These are phyloP conservation scores for Boletus tomentosulus DNA, from an alignment of 768 basidiomycete species.

Conservation along the genomic window DNA sequence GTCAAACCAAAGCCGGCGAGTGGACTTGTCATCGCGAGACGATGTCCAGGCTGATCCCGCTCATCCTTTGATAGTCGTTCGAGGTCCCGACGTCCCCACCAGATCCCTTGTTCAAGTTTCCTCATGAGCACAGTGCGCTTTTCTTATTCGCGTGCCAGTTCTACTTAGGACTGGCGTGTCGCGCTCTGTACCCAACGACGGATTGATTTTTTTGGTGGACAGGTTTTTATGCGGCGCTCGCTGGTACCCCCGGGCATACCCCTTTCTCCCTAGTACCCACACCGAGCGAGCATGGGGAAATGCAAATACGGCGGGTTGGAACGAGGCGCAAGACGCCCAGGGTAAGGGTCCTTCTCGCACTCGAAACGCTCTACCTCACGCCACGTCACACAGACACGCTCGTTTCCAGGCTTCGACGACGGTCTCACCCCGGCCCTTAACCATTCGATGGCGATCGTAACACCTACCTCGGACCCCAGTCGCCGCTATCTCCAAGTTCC, in stretches of 20 bases:
- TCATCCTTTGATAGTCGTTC: conserved; percentile 16
- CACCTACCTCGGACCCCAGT: not conserved
- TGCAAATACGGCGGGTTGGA: not conserved
- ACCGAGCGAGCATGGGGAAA: not conserved
- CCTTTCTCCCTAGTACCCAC: conserved; percentile 7
- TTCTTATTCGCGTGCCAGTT: not conserved
- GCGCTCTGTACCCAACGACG: not conserved
- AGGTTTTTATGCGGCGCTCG: conserved; percentile 24
- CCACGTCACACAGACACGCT: not conserved
- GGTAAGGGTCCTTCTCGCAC: not conserved
- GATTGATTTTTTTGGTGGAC: not conserved
- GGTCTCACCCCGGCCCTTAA: not conserved
- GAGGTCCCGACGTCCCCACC: conserved; percentile 23
- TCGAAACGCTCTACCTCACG: not conserved
- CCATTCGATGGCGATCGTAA: not conserved
- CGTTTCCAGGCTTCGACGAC: not conserved
- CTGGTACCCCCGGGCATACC: conserved; percentile 13
- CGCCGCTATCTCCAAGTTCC: conserved; percentile 16
- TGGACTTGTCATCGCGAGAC: not conserved
- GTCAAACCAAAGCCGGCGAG: conserved; percentile 29
- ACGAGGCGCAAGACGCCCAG: not conserved
- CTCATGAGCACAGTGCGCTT: conserved; percentile 20
- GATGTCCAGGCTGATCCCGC: not conserved
- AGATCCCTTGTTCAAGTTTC: conserved; percentile 25
- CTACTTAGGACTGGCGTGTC: not conserved